Evolutionary conservation across 495 filamentous ascomycete genomes (phyloP).

Genomic region (Neurospora discreta): DNA sequence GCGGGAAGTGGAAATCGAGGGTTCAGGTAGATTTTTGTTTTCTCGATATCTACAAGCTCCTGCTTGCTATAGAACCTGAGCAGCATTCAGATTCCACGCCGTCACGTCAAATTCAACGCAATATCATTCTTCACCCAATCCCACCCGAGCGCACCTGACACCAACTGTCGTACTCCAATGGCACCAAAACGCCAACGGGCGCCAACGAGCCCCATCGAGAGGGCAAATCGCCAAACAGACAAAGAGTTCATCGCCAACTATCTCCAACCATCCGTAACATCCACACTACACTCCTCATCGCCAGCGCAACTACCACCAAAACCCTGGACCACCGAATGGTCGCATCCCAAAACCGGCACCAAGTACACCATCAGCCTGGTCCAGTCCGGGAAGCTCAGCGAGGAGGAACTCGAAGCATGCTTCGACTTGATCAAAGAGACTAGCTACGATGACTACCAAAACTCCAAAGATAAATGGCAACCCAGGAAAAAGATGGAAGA

Average conservation of each 20-base stretch:
- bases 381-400: conserved; percentile 34
- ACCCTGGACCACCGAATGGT: conserved; percentile 32
- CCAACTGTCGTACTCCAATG: conserved; percentile 5
- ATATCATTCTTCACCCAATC: neutral
- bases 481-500: conserved; percentile 56
- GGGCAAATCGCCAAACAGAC: conserved; percentile 33
- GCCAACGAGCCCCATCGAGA: conserved; percentile 28
- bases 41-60: neutral
- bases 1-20: neutral
- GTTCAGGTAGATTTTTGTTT: neutral
- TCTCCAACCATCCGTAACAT: conserved; percentile 16
- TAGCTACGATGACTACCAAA: conserved; percentile 52
- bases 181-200: conserved; percentile 21
- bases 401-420: conserved; percentile 50
- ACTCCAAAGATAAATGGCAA: conserved; percentile 58
- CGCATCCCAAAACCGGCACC: conserved; percentile 27
- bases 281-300: neutral
- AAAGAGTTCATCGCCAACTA: conserved; percentile 34
- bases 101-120: neutral
- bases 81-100: neutral
- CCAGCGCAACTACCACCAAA: conserved; percentile 8
- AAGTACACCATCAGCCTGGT: conserved; percentile 36
- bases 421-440: conserved; percentile 62
- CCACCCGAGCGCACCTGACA: neutral
- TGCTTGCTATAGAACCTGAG: neutral